A percentile compares a stretch with the other conserved stretches of the same genome.
phyloP scores from a whole-genome alignment of 2,329 filamentous ascomycete genomes.

The Aspergillus uvarum region DNA sequence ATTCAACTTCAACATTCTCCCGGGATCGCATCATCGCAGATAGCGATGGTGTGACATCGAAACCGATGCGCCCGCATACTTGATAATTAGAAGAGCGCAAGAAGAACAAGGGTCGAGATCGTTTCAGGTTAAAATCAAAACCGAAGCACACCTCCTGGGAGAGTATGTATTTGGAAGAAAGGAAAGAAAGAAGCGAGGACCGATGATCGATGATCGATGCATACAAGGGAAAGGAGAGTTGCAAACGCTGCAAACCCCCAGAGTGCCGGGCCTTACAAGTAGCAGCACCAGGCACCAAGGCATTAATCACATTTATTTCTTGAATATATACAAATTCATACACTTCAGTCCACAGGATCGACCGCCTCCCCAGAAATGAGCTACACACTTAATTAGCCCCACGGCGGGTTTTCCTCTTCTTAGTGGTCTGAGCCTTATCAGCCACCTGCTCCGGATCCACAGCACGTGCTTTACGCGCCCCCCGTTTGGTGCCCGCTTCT shows the following conservation, averaged over 20 bases:
- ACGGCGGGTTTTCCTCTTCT: constrained; percentile 28
- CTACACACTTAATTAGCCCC: background rate
- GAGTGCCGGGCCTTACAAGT: too few relatives aligned
- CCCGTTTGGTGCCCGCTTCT: constrained; percentile 19
- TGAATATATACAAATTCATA: too few relatives aligned
- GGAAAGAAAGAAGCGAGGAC: background rate
- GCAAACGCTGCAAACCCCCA: background rate
- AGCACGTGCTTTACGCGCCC: constrained; percentile 7
- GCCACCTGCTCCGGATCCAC: background rate
- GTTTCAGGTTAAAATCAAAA: too few relatives aligned
- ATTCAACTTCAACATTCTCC: background rate
- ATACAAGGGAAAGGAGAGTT: background rate
- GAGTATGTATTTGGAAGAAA: too few relatives aligned
- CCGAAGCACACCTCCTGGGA: too few relatives aligned
- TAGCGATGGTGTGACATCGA: constrained; percentile 1
- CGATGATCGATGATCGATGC: background rate
- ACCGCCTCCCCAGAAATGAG: background rate
- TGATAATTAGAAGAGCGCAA: background rate
- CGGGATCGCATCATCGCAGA: constrained; percentile 4
- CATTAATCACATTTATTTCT: too few relatives aligned
- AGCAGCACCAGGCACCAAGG: too few relatives aligned
- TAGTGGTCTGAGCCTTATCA: constrained; percentile 20
- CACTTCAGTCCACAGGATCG: too few relatives aligned
- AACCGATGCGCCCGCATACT: background rate
- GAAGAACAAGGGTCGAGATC: background rate